Base-by-base conservation (phyloP, 148 eudicot species). In the Polygonum aviculare region DNA sequence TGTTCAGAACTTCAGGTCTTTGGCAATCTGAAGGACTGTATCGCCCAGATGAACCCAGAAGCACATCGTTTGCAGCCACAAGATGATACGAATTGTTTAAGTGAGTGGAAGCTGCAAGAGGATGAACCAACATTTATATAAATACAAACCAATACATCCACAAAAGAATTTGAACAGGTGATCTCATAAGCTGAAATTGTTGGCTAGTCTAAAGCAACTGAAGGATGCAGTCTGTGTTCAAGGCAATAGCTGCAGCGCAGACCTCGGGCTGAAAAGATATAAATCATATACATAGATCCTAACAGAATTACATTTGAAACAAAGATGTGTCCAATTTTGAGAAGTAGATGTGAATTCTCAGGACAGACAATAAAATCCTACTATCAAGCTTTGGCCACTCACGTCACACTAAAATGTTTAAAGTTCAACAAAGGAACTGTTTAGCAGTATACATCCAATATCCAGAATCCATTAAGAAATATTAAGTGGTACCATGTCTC, bases 11-110 rank as follows among this genome's bases (percentile, higher is more conserved):
- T 78, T 92, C 94, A 1, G 99, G 96, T 72, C 87, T 84, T 83
- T 95, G 99, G 87, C 99, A 95, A 79, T 95, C 99, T 14, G 96
- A 82, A 82, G 97, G 90, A 76, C 88, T 91, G 60, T 69, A 90
- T 82, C 87, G 91, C 60, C 76, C 59, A 31, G 96, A 87, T 76
- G 99, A 79, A 84, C 82, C 97, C 57, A 95, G 80, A 75, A 95
- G 77, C 7, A 85, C 99, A 79, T 95, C 99, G 77, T 90, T 93
- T 49, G 99, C 97, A 59, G 99, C 90, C 75, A 95, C 96, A 79
- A 95, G 88, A 69, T 91, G 86, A 80, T 80, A 92, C 59, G 84
- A 84, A 75, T 47, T 81, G 78, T 88, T 91, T 16, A 81, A 82
- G 80, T 85, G 94, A 35, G 97, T 95, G 63, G 97, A 83, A 83